Evolutionary conservation across 352 stramenopile genomes (phyloP).

Genomic region (Globisporangium canariense): DNA sequence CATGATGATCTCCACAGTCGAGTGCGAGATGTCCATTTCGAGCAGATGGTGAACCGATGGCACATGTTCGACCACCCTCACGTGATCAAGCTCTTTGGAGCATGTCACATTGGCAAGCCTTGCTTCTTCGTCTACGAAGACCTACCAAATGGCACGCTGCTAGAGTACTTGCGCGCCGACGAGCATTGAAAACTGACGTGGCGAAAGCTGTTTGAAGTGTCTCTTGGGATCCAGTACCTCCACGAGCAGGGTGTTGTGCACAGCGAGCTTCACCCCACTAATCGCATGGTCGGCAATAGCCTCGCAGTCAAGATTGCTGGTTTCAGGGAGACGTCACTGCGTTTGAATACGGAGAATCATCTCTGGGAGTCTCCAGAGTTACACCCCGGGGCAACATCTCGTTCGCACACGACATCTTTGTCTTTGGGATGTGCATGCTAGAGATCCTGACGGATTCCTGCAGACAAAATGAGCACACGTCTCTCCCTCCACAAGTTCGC

Average conservation of each 20-base stretch:
- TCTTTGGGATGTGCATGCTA: slow-evolving; percentile 18
- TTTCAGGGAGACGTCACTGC: slow-evolving; percentile 14
- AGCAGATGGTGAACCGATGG: slow-evolving; percentile 16
- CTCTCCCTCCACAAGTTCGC: slow-evolving; percentile 26
- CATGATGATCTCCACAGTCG: background rate
- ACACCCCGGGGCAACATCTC: slow-evolving; percentile 16
- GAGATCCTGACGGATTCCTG: slow-evolving; percentile 17
- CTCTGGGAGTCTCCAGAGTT: slow-evolving; percentile 10
- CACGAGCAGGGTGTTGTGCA: background rate
- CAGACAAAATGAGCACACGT: background rate
- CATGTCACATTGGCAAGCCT: slow-evolving; percentile 29
- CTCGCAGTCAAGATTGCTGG: slow-evolving; percentile 3
- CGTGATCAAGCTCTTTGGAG: slow-evolving; percentile 32
- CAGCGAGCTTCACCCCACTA: background rate
- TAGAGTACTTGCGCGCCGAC: background rate
- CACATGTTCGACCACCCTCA: slow-evolving; percentile 30
- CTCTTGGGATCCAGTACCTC: slow-evolving; percentile 1
- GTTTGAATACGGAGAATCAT: slow-evolving; percentile 17
- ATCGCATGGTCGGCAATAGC: background rate
- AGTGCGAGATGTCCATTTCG: background rate
- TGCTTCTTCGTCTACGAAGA: slow-evolving; percentile 24
- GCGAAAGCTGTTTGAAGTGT: slow-evolving; percentile 13
- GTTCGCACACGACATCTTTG: slow-evolving; percentile 23
- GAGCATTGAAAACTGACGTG: background rate
- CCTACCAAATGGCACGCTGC: slow-evolving; percentile 4